Evolutionary conservation across 306 rosid genomes (phyloP).

Genomic region (Vachellia collinsii): DNA sequence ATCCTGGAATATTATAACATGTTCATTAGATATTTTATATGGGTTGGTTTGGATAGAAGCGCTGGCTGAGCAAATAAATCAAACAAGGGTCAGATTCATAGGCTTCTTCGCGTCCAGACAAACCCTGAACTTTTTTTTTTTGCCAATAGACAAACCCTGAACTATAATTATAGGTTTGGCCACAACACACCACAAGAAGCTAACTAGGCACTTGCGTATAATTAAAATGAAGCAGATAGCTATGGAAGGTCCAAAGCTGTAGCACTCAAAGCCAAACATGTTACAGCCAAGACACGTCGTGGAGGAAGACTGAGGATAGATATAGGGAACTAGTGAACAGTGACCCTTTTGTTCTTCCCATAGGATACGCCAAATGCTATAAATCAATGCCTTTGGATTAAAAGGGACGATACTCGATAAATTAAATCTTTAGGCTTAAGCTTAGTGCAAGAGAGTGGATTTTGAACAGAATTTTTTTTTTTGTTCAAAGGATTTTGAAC

Average conservation of each 20-base stretch:
- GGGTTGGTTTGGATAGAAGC: not conserved
- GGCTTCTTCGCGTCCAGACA: slow-evolving; percentile 42
- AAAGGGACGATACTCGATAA: not conserved
- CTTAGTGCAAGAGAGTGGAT: too few relatives aligned
- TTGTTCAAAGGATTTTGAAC: too few relatives aligned
- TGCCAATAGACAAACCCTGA: slow-evolving; percentile 41
- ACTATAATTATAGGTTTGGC: slow-evolving; percentile 43
- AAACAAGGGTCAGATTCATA: slow-evolving; percentile 27
- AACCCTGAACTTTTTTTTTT: too few relatives aligned
- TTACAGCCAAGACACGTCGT: slow-evolving; percentile 52
- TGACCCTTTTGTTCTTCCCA: slow-evolving; percentile 51
- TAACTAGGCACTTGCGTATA: not conserved
- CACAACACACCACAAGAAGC: slow-evolving; percentile 23
- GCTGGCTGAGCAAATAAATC: slow-evolving; percentile 3
- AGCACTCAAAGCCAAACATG: slow-evolving; percentile 35
- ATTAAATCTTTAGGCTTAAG: too few relatives aligned
- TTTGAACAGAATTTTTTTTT: too few relatives aligned
- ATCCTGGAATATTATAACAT: not conserved
- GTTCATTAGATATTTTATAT: not conserved
- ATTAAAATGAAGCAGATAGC: not conserved
- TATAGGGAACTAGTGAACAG: slow-evolving; percentile 63
- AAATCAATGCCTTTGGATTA: slow-evolving; percentile 31
- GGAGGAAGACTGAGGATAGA: slow-evolving; percentile 42
- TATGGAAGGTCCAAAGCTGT: slow-evolving; percentile 34
- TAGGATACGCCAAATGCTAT: slow-evolving; percentile 36